phyloP scores from a whole-genome alignment of 495 filamentous ascomycete genomes.

The Penicillium coprophilum region DNA sequence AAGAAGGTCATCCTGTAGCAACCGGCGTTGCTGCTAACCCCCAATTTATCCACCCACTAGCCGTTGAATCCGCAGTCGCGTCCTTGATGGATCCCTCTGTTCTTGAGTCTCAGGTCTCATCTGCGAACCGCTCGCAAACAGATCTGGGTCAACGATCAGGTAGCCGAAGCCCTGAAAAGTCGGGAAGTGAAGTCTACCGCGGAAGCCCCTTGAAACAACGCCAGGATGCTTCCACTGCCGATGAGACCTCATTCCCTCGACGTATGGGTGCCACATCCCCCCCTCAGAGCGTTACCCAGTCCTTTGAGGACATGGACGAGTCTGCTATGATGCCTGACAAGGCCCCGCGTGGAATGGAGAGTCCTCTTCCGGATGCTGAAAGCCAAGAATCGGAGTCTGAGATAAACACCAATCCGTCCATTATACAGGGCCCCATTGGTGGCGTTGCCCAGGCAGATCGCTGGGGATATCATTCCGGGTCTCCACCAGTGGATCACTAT shows the following conservation, averaged over 20 bases:
- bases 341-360: conserved; percentile 53
- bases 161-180: conserved; percentile 26
- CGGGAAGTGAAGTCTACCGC: conserved; percentile 20
- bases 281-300: conserved; percentile 71
- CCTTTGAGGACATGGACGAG: conserved; percentile 54
- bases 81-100: conserved; percentile 80
- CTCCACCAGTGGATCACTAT: conserved; percentile 45
- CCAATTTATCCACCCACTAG: conserved; percentile 68
- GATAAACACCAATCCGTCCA: conserved; percentile 74
- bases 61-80: conserved; percentile 83
- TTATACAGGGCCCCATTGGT: conserved; percentile 67
- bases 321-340: conserved; percentile 61
- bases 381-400: conserved; percentile 57
- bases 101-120: conserved; percentile 39
- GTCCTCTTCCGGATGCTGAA: conserved; percentile 61
- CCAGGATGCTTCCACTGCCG: conserved; percentile 41
- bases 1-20: conserved; percentile 63
- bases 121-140: conserved; percentile 37
- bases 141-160: conserved; percentile 31
- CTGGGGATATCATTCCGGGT: conserved; percentile 54
- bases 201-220: conserved; percentile 50
- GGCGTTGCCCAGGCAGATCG: conserved; percentile 50
- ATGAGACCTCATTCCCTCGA: conserved; percentile 46
- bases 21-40: conserved; percentile 69
- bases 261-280: conserved; percentile 61